These are phyloP conservation scores for Aspergillus texensis DNA, from an alignment of 2,329 filamentous ascomycete species.

Conservation along the genomic window DNA sequence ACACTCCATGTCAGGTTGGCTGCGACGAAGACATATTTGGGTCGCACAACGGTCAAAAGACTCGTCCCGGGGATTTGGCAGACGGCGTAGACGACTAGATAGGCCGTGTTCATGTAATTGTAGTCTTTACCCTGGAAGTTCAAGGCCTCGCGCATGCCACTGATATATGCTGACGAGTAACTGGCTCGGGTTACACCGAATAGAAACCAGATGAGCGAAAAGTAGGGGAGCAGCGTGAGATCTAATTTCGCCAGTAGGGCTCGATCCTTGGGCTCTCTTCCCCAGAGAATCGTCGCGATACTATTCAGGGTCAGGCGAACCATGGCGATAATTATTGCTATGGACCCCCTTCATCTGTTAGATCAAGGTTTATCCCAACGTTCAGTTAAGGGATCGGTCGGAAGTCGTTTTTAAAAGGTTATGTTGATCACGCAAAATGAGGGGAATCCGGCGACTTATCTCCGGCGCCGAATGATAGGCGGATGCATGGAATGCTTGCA, in stretches of 20 bases:
- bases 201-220: constrained; percentile 52
- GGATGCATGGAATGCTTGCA: neutral
- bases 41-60: constrained; percentile 40
- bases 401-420: neutral
- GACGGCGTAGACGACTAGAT: constrained; percentile 46
- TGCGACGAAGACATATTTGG: constrained; percentile 48
- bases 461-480: neutral
- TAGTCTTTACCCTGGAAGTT: constrained; percentile 44
- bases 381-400: neutral
- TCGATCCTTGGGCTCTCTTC: neutral
- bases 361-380: neutral
- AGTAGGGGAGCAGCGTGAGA: constrained; percentile 47
- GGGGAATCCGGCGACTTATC: constrained; percentile 1
- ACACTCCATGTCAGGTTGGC: constrained; percentile 50
- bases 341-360: neutral
- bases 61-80: constrained; percentile 50
- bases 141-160: constrained; percentile 45
- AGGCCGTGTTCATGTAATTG: constrained; percentile 44
- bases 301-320: neutral
- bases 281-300: neutral
- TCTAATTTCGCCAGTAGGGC: constrained; percentile 28
- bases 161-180: constrained; percentile 49
- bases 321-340: neutral
- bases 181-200: constrained; percentile 50
- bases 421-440: constrained; percentile 1